phyloP scores from a whole-genome alignment of 192 early-diverging fungal species.

The Backusella sp. region DNA sequence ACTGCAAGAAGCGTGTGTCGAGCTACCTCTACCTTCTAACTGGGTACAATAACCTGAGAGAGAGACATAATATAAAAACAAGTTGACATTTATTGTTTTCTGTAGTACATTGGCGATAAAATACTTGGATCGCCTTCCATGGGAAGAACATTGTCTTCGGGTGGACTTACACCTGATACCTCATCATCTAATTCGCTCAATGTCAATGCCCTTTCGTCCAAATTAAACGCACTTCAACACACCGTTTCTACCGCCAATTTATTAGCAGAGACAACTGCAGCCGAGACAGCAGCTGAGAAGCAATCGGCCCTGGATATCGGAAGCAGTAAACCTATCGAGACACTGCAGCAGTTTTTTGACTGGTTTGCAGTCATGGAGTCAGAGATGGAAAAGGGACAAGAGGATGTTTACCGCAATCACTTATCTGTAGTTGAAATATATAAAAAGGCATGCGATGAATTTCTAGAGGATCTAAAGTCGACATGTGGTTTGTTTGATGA shows the following conservation, averaged over 20 bases:
- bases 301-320: conserved; percentile 36
- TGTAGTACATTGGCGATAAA: conserved; percentile 20
- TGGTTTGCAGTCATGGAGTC: conserved; percentile 86
- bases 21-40: conserved; percentile 53
- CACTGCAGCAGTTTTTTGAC: conserved; percentile 89
- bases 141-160: neutral
- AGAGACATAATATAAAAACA: neutral
- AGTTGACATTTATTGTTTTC: no score
- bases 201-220: conserved; percentile 1
- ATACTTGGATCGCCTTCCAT: conserved; percentile 18
- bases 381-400: conserved; percentile 85
- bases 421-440: conserved; percentile 58
- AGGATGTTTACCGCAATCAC: conserved; percentile 78
- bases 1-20: conserved; percentile 56
- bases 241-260: conserved; percentile 37
- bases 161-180: conserved; percentile 18
- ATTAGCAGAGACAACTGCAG: conserved; percentile 24
- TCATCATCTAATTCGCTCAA: conserved; percentile 23
- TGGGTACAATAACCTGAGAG: conserved; percentile 18
- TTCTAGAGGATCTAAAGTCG: conserved; percentile 58
- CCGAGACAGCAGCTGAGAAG: conserved; percentile 20
- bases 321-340: conserved; percentile 69
- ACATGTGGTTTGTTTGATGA: conserved; percentile 56
- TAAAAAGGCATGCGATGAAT: conserved; percentile 61
- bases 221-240: conserved; percentile 16